Evolutionary conservation across 2,329 filamentous ascomycete species (phyloP).

Genomic region (Pseudodiploospora longispora): DNA sequence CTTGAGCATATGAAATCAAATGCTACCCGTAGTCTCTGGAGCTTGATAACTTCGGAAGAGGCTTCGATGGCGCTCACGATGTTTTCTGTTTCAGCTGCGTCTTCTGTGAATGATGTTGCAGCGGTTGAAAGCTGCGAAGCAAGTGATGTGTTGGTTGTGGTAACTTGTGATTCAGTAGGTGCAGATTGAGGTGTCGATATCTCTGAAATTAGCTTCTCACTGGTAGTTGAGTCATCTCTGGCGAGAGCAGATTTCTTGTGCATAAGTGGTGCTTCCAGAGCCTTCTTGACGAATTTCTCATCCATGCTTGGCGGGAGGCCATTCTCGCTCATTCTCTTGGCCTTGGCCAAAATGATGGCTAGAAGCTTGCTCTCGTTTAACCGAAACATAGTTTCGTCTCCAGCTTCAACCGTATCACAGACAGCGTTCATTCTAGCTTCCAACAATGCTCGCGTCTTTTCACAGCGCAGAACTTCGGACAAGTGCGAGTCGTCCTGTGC

Average conservation of each 20-base stretch:
- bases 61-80: conserved; percentile 37
- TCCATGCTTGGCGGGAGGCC: conserved; percentile 75
- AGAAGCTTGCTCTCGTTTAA: conserved; percentile 66
- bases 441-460: conserved; percentile 41
- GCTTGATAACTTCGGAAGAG: conserved; percentile 39
- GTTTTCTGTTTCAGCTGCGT: conserved; percentile 21
- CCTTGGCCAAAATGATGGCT: conserved; percentile 60
- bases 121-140: conserved; percentile 36
- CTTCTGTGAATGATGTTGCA: conserved; percentile 34
- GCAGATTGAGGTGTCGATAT: conserved; percentile 16
- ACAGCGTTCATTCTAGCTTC: conserved; percentile 60
- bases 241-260: conserved; percentile 44
- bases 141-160: conserved; percentile 24
- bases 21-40: conserved; percentile 58
- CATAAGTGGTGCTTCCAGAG: conserved; percentile 66
- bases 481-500: conserved; percentile 49
- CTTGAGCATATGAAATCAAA: conserved; percentile 56
- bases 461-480: conserved; percentile 44
- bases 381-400: conserved; percentile 78
- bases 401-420: conserved; percentile 77
- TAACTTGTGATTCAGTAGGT: conserved; percentile 34
- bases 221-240: conserved; percentile 5
- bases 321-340: conserved; percentile 53
- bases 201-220: conserved; percentile 12
- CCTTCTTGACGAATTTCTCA: conserved; percentile 70